A percentile compares a stretch with the other conserved stretches of the same genome.
Conservation (phyloP, 106 monocot genomes). For the Dioscorea zingiberensis region DNA sequence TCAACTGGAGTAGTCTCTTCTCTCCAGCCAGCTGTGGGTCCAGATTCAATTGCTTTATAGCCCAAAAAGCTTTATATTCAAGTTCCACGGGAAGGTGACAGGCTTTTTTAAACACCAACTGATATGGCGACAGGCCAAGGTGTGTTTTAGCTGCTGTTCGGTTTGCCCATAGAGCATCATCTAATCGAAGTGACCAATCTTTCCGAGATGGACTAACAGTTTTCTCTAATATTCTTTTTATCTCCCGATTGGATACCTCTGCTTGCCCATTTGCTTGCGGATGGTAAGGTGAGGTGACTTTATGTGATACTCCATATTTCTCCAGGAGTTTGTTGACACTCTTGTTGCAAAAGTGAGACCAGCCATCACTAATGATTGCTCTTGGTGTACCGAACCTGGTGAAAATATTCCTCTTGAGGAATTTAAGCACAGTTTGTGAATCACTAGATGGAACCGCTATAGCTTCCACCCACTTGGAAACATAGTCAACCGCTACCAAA, state of each 20-base stretch:
- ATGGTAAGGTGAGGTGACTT: not conserved
- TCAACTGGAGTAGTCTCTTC: not conserved
- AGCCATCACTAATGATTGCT: too few species aligned
- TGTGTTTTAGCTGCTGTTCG: constrained; percentile 3
- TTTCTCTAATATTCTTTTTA: constrained; percentile 5
- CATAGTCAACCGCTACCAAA: not conserved
- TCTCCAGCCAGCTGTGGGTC: not conserved
- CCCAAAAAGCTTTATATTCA: constrained; percentile 6
- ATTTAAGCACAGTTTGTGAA: not conserved
- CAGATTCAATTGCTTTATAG: not conserved
- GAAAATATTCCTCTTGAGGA: not conserved
- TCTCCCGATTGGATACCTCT: not conserved
- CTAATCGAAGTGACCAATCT: not conserved
- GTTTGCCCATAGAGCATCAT: constrained; percentile 11
- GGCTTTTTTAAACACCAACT: not conserved
- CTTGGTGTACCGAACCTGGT: too few species aligned
- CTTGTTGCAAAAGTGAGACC: too few species aligned
- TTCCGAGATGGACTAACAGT: not conserved
- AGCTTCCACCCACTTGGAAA: constrained; percentile 1
- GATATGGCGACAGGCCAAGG: not conserved
- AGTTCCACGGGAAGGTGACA: constrained; percentile 4
- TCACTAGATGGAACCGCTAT: not conserved
- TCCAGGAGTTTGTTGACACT: too few species aligned
- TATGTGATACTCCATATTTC: not conserved
- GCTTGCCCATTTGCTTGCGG: constrained; percentile 6